A percentile compares a stretch with the other conserved stretches of the same genome.
These are phyloP conservation scores for Mycena amicta DNA, from an alignment of 768 basidiomycete genomes.

Conservation along the genomic window DNA sequence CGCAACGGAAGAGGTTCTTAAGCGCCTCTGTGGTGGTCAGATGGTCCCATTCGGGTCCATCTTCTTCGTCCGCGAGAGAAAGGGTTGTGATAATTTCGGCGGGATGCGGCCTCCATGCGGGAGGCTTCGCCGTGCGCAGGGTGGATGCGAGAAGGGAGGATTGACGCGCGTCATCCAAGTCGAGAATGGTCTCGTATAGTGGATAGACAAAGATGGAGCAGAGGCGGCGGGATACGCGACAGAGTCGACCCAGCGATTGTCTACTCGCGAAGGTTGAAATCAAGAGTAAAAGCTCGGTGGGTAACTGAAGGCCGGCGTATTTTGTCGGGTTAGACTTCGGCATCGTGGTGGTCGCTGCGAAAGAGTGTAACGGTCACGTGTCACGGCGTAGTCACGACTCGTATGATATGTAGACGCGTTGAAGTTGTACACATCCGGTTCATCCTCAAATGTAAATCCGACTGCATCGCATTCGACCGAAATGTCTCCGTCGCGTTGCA, in stretches of 20 bases:
- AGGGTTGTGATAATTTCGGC: neutral
- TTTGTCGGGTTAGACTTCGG: neutral
- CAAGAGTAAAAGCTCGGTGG: slow-evolving; percentile 5
- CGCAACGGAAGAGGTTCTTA: neutral
- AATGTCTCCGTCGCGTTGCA: slow-evolving; percentile 33
- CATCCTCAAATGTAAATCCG: slow-evolving; percentile 39
- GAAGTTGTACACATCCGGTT: slow-evolving; percentile 52
- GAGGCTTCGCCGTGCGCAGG: neutral
- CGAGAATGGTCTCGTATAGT: slow-evolving; percentile 4
- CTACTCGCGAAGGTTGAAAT: slow-evolving; percentile 5
- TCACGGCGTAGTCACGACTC: neutral
- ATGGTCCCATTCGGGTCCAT: neutral
- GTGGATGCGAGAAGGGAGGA: slow-evolving; percentile 1
- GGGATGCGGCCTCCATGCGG: neutral
- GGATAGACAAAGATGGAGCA: neutral
- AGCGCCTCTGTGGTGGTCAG: neutral
- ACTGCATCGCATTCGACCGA: slow-evolving; percentile 38
- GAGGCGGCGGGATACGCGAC: slow-evolving; percentile 9
- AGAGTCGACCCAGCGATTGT: slow-evolving; percentile 8
- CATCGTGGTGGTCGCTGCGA: neutral
- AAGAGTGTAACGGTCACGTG: neutral
- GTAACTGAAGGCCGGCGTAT: neutral
- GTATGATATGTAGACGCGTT: slow-evolving; percentile 35
- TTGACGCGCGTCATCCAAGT: slow-evolving; percentile 1
- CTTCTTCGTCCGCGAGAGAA: neutral